phyloP scores from a whole-genome alignment of 1,284 basidiomycete genomes.

The Pascua guehoae region DNA sequence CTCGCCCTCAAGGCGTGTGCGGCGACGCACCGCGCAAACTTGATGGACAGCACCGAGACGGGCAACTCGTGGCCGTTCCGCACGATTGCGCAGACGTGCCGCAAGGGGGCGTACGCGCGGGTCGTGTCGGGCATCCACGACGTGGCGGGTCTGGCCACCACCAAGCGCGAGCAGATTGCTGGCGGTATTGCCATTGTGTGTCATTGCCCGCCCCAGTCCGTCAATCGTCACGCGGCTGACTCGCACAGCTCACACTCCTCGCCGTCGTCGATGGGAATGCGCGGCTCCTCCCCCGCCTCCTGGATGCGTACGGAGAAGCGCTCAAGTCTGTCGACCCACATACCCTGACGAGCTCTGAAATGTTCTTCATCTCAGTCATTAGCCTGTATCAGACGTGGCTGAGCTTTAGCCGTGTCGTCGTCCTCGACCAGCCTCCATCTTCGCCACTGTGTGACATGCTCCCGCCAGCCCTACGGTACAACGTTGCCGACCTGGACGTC shows the following conservation, averaged over 20 bases:
- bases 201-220: neutral
- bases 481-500: neutral
- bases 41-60: slow-evolving; percentile 13
- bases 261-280: slow-evolving; percentile 17
- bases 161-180: slow-evolving; percentile 10
- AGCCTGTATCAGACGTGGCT: slow-evolving; percentile 12
- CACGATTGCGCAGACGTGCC: slow-evolving; percentile 6
- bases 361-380: slow-evolving; percentile 10
- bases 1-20: slow-evolving; percentile 13
- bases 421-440: slow-evolving; percentile 2
- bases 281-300: slow-evolving; percentile 9
- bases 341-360: neutral
- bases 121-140: slow-evolving; percentile 1
- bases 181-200: slow-evolving; percentile 9
- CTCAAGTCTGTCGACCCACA: neutral
- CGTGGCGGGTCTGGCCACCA: neutral
- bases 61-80: slow-evolving; percentile 6
- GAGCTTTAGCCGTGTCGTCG: slow-evolving; percentile 10
- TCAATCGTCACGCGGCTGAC: neutral
- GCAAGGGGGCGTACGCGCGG: slow-evolving; percentile 10
- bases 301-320: neutral
- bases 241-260: slow-evolving; percentile 12
- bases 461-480: neutral
- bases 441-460: slow-evolving; percentile 4
- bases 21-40: slow-evolving; percentile 16